Evolutionary conservation across 208 protist genomes (phyloP), one percentile per base, ranked within the genome.

Genomic region (Jaenimonas drosophilae): DNA sequence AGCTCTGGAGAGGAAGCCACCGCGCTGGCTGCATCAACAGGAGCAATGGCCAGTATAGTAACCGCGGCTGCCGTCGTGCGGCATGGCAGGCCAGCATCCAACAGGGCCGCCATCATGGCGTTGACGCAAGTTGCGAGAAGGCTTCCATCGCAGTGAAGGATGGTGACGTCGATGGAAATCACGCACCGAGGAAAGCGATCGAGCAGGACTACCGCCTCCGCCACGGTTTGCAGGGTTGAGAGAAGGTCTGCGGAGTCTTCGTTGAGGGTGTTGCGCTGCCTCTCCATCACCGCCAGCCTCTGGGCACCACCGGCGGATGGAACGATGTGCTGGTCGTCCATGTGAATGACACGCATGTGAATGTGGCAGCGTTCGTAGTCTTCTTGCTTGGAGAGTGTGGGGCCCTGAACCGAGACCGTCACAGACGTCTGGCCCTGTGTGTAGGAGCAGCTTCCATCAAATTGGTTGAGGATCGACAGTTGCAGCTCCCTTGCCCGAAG

Each of bases 1-100:
- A 34, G 31, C 7, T 19, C 12, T 12, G 19, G 38, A 9, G 6
- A 6, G 7, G 7, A 14, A 11, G 6, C 14, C 42, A 7, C 7
- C 14, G 12, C 42, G 7, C 23, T 20, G 6, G 14, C 37, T 11
- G 9, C 37, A 21, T 7, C 16, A n/a, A n/a, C n/a, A 21, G 9
- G 7, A 7, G 31, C 17, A 12, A 71, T 20, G 29, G 51, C 63
- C 1, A 64, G 56, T 4, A 91, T 47, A 21, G 47, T 64, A 2
- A 88, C 72, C 0, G 87, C 87, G 0, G 83, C 83, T 34, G 88
- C 57, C n/a, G 77, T 88, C 5, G 74, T 90, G 23, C 74, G 76
- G 45, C 86, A 87, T 37, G 84, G 70, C 30, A 91, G 43, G 7
- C 85, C 85, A 28, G 77, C 81, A 20, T 94, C 83, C 7, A 94